phyloP scores from a whole-genome alignment of 352 stramenopile genomes.

The Peronospora tabacina region DNA sequence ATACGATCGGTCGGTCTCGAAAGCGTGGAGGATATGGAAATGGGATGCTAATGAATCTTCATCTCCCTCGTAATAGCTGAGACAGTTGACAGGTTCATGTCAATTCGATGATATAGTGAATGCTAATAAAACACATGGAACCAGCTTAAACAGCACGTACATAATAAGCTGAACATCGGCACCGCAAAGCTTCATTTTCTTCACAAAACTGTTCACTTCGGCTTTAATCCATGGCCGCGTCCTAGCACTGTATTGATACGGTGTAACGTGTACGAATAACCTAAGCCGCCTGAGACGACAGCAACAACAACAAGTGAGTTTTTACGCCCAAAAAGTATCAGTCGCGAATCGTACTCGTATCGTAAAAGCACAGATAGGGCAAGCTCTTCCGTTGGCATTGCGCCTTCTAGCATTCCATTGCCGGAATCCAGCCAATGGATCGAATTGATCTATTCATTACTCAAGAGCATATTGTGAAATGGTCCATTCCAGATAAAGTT shows the following conservation, averaged over 20 bases:
- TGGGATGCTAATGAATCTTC: slow-evolving; percentile 28
- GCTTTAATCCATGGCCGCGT: slow-evolving; percentile 48
- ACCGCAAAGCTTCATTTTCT: slow-evolving; percentile 27
- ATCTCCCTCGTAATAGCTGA: slow-evolving; percentile 36
- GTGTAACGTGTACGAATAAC: slow-evolving; percentile 56
- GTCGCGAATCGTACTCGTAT: slow-evolving; percentile 25
- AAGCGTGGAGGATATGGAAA: slow-evolving; percentile 38
- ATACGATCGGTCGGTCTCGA: slow-evolving; percentile 25
- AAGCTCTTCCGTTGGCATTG: slow-evolving; percentile 29
- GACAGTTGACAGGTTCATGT: background rate
- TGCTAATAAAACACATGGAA: background rate
- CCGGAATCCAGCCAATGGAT: slow-evolving; percentile 63
- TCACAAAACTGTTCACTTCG: slow-evolving; percentile 41
- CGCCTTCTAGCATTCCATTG: slow-evolving; percentile 41
- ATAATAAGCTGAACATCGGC: slow-evolving; percentile 35
- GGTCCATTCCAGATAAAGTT: background rate
- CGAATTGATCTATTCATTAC: slow-evolving; percentile 31
- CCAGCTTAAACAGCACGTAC: slow-evolving; percentile 17
- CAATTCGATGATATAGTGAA: background rate
- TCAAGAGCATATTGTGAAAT: background rate
- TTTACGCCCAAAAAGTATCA: background rate
- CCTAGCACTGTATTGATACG: slow-evolving; percentile 45
- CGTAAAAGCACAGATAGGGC: slow-evolving; percentile 31
- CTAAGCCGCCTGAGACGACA: slow-evolving; percentile 21
- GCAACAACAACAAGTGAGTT: background rate